These are phyloP conservation scores for Lipomyces starkeyi DNA, from an alignment of 805 yeast species.

Conservation along the genomic window DNA sequence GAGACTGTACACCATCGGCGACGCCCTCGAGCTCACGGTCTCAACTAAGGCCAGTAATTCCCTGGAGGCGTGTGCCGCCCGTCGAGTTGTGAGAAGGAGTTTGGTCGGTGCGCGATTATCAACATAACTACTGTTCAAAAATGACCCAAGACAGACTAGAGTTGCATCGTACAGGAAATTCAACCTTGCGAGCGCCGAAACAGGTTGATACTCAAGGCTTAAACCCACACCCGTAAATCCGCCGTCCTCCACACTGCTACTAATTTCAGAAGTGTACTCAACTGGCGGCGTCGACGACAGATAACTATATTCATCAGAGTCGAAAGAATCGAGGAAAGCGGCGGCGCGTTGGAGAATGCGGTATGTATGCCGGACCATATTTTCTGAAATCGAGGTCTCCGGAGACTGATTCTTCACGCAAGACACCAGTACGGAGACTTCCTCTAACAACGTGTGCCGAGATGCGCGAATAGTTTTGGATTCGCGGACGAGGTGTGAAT, in stretches of 20 bases:
- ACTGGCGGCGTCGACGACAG: neutral
- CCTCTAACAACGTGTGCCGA: constrained; percentile 49
- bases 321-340: constrained; percentile 44
- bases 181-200: constrained; percentile 44
- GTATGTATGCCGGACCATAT: constrained; percentile 44
- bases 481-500: constrained; percentile 43
- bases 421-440: constrained; percentile 49
- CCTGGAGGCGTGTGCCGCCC: constrained; percentile 50
- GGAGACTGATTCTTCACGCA: constrained; percentile 46
- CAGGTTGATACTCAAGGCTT: constrained; percentile 20
- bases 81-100: constrained; percentile 47
- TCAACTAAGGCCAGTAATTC: constrained; percentile 49
- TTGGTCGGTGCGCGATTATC: constrained; percentile 32
- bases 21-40: constrained; percentile 40
- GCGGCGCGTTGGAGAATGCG: constrained; percentile 46
- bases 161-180: constrained; percentile 47
- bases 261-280: neutral
- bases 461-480: constrained; percentile 44
- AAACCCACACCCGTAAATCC: neutral
- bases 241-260: neutral
- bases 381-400: constrained; percentile 45
- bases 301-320: constrained; percentile 31
- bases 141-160: constrained; percentile 45
- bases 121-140: constrained; percentile 42
- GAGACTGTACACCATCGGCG: constrained; percentile 43